A percentile compares a stretch with the other conserved stretches of the same genome.
Conservation (phyloP, 345 rosid species). For the Populus tremula region DNA sequence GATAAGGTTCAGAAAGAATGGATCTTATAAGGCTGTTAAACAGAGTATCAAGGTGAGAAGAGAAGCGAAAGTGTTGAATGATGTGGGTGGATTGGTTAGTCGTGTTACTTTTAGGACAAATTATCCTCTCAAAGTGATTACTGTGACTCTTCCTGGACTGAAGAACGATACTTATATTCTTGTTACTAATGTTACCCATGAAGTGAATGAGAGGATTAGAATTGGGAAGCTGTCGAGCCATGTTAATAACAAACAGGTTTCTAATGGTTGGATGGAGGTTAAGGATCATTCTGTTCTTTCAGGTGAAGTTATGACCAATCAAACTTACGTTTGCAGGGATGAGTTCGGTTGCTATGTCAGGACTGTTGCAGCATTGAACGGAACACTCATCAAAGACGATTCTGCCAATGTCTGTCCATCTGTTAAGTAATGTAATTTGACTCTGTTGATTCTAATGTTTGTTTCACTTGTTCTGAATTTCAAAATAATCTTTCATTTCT, state of each 20-base stretch:
- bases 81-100: conserved; percentile 25
- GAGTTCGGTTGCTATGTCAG: conserved; percentile 50
- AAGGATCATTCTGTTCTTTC: conserved; percentile 62
- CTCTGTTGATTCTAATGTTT: background rate
- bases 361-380: conserved; percentile 36
- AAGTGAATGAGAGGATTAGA: conserved; percentile 30
- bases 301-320: conserved; percentile 50
- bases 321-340: conserved; percentile 44
- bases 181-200: conserved; percentile 63
- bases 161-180: conserved; percentile 39
- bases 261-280: conserved; percentile 80
- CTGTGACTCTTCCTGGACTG: conserved; percentile 42
- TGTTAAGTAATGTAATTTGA: conserved; percentile 1
- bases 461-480: background rate
- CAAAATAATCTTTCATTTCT: background rate
- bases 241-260: conserved; percentile 46
- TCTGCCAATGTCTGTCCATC: conserved; percentile 44
- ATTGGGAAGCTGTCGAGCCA: conserved; percentile 28
- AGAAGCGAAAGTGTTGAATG: conserved; percentile 38
- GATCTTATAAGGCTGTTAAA: conserved; percentile 46
- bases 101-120: conserved; percentile 23
- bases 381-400: conserved; percentile 40
- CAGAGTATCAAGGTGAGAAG: conserved; percentile 46
- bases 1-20: conserved; percentile 44
- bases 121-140: conserved; percentile 55